Percentiles rank a stretch among this genome's conserved stretches.
These are phyloP conservation scores for Macroventuria anomochaeta DNA, from an alignment of 2,329 filamentous ascomycete genomes.

Conservation along the genomic window DNA sequence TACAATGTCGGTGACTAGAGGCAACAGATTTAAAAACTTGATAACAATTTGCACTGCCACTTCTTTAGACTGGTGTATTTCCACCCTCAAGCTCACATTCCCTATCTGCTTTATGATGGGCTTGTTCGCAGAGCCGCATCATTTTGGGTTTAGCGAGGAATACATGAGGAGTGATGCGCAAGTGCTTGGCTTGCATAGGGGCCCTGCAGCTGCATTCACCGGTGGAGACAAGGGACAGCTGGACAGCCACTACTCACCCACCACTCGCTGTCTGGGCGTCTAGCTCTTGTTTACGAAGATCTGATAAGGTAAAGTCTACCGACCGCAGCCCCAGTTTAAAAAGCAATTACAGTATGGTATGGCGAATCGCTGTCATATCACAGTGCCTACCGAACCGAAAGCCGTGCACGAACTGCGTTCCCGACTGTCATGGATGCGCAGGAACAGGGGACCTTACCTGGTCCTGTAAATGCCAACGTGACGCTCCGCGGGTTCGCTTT, in stretches of 20 bases:
- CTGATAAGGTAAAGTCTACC: slow-evolving; percentile 33
- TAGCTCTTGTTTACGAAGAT: slow-evolving; percentile 27
- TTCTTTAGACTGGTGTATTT: slow-evolving; percentile 28
- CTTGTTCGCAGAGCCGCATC: slow-evolving; percentile 46
- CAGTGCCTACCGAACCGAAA: slow-evolving; percentile 22
- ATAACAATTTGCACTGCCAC: slow-evolving; percentile 38
- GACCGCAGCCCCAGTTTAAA: slow-evolving; percentile 31
- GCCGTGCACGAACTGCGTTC: slow-evolving; percentile 20
- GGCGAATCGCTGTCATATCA: slow-evolving; percentile 36
- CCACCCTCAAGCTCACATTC: slow-evolving; percentile 29
- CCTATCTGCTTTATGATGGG: slow-evolving; percentile 40
- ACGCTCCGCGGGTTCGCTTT: slow-evolving; percentile 27
- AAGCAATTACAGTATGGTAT: slow-evolving; percentile 32
- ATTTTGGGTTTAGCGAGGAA: slow-evolving; percentile 15
- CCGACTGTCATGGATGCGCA: slow-evolving; percentile 24
- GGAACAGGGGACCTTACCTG: slow-evolving; percentile 20
- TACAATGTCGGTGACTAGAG: slow-evolving; percentile 22
- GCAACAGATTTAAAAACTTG: slow-evolving; percentile 32
- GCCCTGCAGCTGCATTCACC: slow-evolving; percentile 34
- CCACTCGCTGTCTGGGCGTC: slow-evolving; percentile 30
- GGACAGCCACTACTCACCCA: slow-evolving; percentile 38
- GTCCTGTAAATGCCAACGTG: slow-evolving; percentile 21
- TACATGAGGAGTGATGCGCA: slow-evolving; percentile 12
- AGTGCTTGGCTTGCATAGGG: slow-evolving; percentile 11
- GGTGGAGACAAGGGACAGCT: slow-evolving; percentile 34